Percentiles rank a stretch among this genome's conserved stretches.
phyloP scores from a whole-genome alignment of 2,329 filamentous ascomycete species.

The Neonectria faginata region DNA sequence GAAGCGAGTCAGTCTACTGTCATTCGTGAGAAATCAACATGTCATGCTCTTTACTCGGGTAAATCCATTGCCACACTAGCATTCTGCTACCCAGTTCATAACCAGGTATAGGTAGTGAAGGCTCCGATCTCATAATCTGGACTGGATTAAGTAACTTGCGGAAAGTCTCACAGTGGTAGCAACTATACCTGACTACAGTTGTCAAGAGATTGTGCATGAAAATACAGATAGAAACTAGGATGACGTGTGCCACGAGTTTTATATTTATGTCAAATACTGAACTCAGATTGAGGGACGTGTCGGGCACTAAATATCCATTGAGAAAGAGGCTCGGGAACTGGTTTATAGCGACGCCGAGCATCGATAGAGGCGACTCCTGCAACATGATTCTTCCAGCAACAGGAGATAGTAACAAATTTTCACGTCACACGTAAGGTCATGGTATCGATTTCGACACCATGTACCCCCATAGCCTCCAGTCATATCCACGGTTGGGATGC shows the following conservation, averaged over 20 bases:
- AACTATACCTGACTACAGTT: no score
- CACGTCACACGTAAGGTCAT: constrained; percentile 66
- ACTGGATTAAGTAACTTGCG: no score
- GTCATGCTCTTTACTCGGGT: no score
- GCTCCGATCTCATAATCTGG: no score
- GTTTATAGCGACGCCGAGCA: constrained; percentile 55
- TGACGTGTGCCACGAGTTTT: no score
- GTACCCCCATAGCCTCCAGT: constrained; percentile 19
- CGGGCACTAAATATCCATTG: constrained; percentile 45
- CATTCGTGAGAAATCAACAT: not conserved
- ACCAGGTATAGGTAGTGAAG: not conserved
- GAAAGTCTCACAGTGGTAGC: no score
- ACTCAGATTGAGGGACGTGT: constrained; percentile 43
- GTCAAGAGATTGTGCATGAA: no score
- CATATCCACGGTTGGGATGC: constrained; percentile 51
- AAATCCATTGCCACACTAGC: not conserved
- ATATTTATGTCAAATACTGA: no score
- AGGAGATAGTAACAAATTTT: constrained; percentile 71
- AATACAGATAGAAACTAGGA: no score
- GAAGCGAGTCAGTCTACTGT: not conserved
- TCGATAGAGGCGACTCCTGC: constrained; percentile 44
- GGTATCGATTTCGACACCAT: constrained; percentile 61
- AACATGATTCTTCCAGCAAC: constrained; percentile 69
- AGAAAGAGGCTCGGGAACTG: constrained; percentile 49
- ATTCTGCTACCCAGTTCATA: not conserved